phyloP scores from a whole-genome alignment of 257 asterid genomes.

The Paraleonurus japonicus region DNA sequence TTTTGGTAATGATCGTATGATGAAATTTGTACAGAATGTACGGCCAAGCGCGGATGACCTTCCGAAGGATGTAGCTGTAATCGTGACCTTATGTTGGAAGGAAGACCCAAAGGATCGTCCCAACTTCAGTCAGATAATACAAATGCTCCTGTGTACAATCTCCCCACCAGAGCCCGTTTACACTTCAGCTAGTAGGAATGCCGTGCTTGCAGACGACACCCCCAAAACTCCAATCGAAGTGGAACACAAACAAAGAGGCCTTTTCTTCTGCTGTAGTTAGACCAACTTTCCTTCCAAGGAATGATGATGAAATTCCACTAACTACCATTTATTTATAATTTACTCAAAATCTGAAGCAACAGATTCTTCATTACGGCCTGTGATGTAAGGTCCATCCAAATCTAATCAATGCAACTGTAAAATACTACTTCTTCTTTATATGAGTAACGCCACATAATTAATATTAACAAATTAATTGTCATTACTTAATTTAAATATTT shows the following conservation, averaged over 20 bases:
- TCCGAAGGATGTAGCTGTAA: constrained; percentile 65
- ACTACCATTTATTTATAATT: too few relatives aligned
- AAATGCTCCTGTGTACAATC: constrained; percentile 76
- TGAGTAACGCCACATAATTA: too few relatives aligned
- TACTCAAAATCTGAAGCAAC: too few relatives aligned
- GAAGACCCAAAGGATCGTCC: constrained; percentile 87
- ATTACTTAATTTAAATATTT: too few relatives aligned
- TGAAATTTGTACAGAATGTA: constrained; percentile 45
- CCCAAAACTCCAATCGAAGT: constrained; percentile 39
- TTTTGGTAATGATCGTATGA: neutral
- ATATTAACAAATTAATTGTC: too few relatives aligned
- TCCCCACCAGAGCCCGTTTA: constrained; percentile 70
- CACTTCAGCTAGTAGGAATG: constrained; percentile 46
- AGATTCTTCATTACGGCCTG: too few relatives aligned
- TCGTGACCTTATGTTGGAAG: constrained; percentile 91
- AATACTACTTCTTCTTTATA: too few relatives aligned
- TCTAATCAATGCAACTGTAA: too few relatives aligned
- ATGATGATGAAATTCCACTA: too few relatives aligned
- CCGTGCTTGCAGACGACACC: constrained; percentile 55
- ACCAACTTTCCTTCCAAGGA: too few relatives aligned
- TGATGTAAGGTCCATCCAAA: too few relatives aligned
- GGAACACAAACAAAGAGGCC: constrained; percentile 52
- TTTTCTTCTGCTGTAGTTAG: constrained; percentile 75
- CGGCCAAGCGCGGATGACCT: constrained; percentile 89
- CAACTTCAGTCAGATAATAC: constrained; percentile 85